Evolutionary conservation across 2,329 filamentous ascomycete genomes (phyloP), one percentile per base, ranked within the genome.

Genomic region (Paraconiothyrium sp.): DNA sequence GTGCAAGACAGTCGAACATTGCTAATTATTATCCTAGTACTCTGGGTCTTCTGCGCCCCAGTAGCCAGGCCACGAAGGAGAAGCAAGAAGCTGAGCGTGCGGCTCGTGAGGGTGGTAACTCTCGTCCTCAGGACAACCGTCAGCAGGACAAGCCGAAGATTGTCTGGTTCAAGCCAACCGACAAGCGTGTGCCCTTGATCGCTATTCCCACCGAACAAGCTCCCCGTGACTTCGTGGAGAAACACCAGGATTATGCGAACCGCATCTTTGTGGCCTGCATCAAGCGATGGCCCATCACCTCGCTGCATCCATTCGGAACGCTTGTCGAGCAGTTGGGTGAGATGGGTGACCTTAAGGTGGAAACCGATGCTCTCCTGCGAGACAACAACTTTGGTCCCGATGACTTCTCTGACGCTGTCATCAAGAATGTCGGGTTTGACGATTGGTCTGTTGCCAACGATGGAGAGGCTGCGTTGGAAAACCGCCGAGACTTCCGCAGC

Each of bases 121-220:
- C 91, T 65, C 87, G 86, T 63, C 87, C 90, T 57, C 90, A 95
- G 67, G 92, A 94, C 64, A 90, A 91, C 67, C 92, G 94, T 57
- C 88, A 92, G 66, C 93, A 96, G 77, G 95, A 99, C 67, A 97
- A 97, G 82, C 95, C 95, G 66, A 99, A 99, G 89, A 99, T 99
- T 81, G 95, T 99, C 46, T 99, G 95, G 95, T 99, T 99, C 84
- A 99, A 99, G 85, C 95, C 95, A 61, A 99, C 95, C 1, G 95
- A 99, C 82, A 98, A 99, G 87, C 93, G 95, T 76, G 95, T 99
- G 51, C 95, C 95, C 54, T 85, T 99, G 68, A 99, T 99, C 79
- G 95, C 95, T 57, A 99, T 99, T 67, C 95, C 95, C 1, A 99
- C 95, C 3, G 95, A 99, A 79, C 95, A 99, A 81, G 95, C 95